phyloP scores from a whole-genome alignment of 176 grass and related monocot genomes.

The Hordeum vulgare region DNA sequence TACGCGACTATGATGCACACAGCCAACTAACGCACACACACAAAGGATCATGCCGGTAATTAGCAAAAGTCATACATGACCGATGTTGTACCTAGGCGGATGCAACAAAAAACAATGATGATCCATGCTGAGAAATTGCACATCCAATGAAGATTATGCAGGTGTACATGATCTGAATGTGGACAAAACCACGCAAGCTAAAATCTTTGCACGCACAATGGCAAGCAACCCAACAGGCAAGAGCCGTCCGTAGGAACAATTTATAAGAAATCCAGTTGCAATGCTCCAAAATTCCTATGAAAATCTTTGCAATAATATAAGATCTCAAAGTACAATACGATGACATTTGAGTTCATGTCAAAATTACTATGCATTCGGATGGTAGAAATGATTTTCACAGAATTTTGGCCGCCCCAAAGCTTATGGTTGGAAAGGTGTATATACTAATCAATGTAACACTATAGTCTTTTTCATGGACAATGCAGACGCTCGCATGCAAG shows the following conservation, averaged over 20 bases:
- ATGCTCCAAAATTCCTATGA: background rate
- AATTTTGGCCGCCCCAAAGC: background rate
- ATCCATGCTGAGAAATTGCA: too few relatives aligned
- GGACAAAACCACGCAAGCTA: too few relatives aligned
- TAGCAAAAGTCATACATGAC: too few relatives aligned
- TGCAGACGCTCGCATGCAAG: background rate
- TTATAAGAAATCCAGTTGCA: background rate
- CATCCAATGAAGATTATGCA: too few relatives aligned
- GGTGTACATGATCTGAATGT: too few relatives aligned
- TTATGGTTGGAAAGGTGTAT: background rate
- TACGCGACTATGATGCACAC: too few relatives aligned
- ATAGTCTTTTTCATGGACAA: background rate
- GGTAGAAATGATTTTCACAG: background rate
- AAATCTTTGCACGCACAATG: too few relatives aligned
- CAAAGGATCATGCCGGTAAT: too few relatives aligned
- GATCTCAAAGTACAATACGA: background rate
- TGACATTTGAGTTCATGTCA: background rate
- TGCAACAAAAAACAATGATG: too few relatives aligned
- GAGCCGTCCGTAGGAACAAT: background rate
- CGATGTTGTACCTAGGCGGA: too few relatives aligned
- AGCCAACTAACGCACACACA: too few relatives aligned
- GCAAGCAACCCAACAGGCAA: too few relatives aligned
- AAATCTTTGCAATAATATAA: background rate
- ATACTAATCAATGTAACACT: background rate
- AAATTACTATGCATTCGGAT: background rate